Percentiles rank a stretch among this genome's conserved stretches.
These are phyloP conservation scores for Lathyrus aphaca DNA, from an alignment of 306 rosid species.

Conservation along the genomic window DNA sequence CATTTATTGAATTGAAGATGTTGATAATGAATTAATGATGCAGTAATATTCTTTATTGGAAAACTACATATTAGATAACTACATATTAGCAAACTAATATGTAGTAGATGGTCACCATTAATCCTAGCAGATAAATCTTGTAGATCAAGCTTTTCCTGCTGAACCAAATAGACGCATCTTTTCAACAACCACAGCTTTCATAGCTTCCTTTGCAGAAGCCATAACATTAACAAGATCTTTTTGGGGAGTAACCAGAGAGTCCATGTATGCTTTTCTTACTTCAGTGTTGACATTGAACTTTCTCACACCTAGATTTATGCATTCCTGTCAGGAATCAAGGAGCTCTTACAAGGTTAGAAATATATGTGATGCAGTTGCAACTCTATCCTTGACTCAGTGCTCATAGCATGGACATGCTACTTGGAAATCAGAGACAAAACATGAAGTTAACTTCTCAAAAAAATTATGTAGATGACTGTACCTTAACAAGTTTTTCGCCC, in stretches of 20 bases:
- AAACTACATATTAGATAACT: slow-evolving; percentile 13
- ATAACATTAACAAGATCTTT: slow-evolving; percentile 85
- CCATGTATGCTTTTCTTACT: slow-evolving; percentile 94
- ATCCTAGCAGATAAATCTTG: slow-evolving; percentile 29
- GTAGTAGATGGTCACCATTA: slow-evolving; percentile 22
- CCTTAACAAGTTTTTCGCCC: slow-evolving; percentile 75
- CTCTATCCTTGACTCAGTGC: neutral
- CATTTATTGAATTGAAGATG: slow-evolving; percentile 9
- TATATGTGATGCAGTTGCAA: slow-evolving; percentile 6
- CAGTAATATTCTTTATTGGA: slow-evolving; percentile 3
- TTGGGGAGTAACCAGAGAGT: slow-evolving; percentile 64
- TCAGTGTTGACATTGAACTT: slow-evolving; percentile 97
- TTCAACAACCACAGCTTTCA: slow-evolving; percentile 87
- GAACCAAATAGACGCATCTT: slow-evolving; percentile 96
- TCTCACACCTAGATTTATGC: slow-evolving; percentile 78
- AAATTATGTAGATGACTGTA: slow-evolving; percentile 28
- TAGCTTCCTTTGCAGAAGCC: slow-evolving; percentile 87
- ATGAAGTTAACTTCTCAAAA: slow-evolving; percentile 7
- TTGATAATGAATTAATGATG: neutral
- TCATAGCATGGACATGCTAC: neutral
- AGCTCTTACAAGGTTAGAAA: slow-evolving; percentile 27
- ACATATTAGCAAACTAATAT: slow-evolving; percentile 15
- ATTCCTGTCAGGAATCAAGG: slow-evolving; percentile 57
- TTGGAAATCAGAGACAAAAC: slow-evolving; percentile 18
- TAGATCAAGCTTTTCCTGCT: slow-evolving; percentile 72